These are phyloP conservation scores for Anastatica hierochuntica DNA, from an alignment of 345 rosid species.

Conservation along the genomic window DNA sequence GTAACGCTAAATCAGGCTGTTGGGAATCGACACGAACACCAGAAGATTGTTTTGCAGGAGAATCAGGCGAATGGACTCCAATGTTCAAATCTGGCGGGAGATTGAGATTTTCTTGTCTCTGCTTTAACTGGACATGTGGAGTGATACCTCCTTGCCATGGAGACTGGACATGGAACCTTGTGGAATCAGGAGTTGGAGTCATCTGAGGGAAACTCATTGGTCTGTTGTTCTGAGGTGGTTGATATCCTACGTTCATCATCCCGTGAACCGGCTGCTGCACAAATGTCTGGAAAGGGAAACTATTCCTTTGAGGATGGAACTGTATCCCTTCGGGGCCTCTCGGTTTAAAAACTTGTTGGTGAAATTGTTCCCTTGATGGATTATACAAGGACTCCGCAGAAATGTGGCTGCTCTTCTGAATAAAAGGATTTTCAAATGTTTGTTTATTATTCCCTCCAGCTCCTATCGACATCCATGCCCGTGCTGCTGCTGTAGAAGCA, in stretches of 20 bases:
- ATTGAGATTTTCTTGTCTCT: conserved; percentile 49
- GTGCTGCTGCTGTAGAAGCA: conserved; percentile 61
- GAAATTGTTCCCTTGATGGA: conserved; percentile 46
- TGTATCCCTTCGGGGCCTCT: conserved; percentile 43
- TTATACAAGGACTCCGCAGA: conserved; percentile 55
- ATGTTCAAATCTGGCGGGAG: conserved; percentile 82
- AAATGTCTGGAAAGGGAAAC: conserved; percentile 50
- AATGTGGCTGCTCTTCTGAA: conserved; percentile 40
- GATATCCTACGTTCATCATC: conserved; percentile 36
- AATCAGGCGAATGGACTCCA: conserved; percentile 76
- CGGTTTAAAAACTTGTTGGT: conserved; percentile 34
- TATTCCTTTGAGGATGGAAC: conserved; percentile 38
- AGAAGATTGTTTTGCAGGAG: conserved; percentile 73
- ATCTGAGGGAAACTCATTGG: conserved; percentile 48
- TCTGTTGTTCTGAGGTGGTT: conserved; percentile 23
- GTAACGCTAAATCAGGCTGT: conserved; percentile 93
- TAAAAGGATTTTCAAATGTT: conserved; percentile 31
- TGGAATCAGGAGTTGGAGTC: conserved; percentile 35
- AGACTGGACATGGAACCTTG: conserved; percentile 53
- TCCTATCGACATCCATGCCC: conserved; percentile 87
- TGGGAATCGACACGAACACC: conserved; percentile 66
- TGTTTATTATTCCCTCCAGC: conserved; percentile 51
- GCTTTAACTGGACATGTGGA: conserved; percentile 47
- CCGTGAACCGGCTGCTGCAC: conserved; percentile 33
- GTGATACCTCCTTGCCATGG: conserved; percentile 44